phyloP scores from a whole-genome alignment of 2,329 filamentous ascomycete genomes.

The Gnomoniopsis sp. region DNA sequence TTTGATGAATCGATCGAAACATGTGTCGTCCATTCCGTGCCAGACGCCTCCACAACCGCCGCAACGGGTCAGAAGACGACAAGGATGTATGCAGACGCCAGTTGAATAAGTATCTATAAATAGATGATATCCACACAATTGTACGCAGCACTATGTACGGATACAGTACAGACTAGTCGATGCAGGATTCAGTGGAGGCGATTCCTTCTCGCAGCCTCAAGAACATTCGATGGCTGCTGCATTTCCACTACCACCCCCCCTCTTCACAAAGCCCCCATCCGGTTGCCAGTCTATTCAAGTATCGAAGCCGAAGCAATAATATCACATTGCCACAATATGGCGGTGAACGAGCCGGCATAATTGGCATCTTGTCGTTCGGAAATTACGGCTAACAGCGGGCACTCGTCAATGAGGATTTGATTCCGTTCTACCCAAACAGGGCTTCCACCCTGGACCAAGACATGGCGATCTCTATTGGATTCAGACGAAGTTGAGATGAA shows the following conservation, averaged over 20 bases:
- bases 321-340: background rate
- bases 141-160: too few relatives aligned
- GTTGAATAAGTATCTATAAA: constrained; percentile 1
- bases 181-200: background rate
- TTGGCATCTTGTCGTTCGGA: background rate
- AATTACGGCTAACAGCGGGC: background rate
- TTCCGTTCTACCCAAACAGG: background rate
- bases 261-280: background rate
- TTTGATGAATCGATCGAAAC: constrained; percentile 2
- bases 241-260: too few relatives aligned
- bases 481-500: background rate
- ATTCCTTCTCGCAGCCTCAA: constrained; percentile 6
- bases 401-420: background rate
- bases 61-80: constrained; percentile 8
- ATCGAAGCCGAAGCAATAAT: too few relatives aligned
- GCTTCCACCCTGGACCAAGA: background rate
- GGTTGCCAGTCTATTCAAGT: too few relatives aligned
- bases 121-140: background rate
- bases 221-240: background rate
- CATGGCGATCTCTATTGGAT: background rate
- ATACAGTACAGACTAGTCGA: background rate
- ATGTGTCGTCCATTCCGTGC: constrained; percentile 7
- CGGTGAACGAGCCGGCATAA: too few relatives aligned
- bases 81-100: constrained; percentile 2
- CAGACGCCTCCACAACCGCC: constrained; percentile 7